Evolutionary conservation across 768 basidiomycete species (phyloP).

Genomic region (Suillus decipiens): DNA sequence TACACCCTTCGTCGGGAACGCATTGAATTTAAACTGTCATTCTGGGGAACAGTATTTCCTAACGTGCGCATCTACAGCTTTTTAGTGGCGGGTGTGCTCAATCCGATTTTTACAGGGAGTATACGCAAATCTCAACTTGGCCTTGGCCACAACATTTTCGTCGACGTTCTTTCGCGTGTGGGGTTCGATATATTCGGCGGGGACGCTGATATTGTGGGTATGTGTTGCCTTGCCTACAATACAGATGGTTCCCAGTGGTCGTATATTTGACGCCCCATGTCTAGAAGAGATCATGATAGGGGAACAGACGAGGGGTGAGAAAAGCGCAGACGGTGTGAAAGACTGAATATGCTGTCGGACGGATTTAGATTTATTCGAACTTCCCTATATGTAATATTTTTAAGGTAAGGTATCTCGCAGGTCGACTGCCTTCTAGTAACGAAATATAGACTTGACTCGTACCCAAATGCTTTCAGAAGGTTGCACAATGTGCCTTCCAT

Average conservation of each 20-base stretch:
- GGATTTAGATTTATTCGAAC: not conserved
- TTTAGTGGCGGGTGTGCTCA: not conserved
- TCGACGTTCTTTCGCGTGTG: slow-evolving; percentile 56
- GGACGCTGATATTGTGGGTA: slow-evolving; percentile 55
- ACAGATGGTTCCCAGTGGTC: slow-evolving; percentile 33
- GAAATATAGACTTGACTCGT: not conserved
- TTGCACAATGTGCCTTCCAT: not conserved
- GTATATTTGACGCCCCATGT: slow-evolving; percentile 46
- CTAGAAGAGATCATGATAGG: slow-evolving; percentile 33
- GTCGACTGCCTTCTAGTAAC: too few relatives aligned
- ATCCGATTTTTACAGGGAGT: slow-evolving; percentile 46
- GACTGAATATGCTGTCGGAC: not conserved
- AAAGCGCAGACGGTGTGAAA: not conserved
- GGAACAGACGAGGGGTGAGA: slow-evolving; percentile 8
- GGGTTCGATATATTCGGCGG: slow-evolving; percentile 55
- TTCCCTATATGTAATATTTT: too few relatives aligned
- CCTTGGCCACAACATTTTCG: slow-evolving; percentile 49
- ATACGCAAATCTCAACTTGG: slow-evolving; percentile 64
- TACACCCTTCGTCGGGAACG: slow-evolving; percentile 41
- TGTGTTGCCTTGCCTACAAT: slow-evolving; percentile 48
- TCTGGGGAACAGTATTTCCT: slow-evolving; percentile 74
- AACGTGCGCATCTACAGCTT: slow-evolving; percentile 45
- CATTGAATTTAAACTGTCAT: slow-evolving; percentile 55
- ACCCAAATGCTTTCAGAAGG: not conserved
- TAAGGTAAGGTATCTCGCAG: not conserved